A percentile compares a stretch with the other conserved stretches of the same genome.
phyloP scores from a whole-genome alignment of 2,329 filamentous ascomycete genomes.

The Monilinia aucupariae region DNA sequence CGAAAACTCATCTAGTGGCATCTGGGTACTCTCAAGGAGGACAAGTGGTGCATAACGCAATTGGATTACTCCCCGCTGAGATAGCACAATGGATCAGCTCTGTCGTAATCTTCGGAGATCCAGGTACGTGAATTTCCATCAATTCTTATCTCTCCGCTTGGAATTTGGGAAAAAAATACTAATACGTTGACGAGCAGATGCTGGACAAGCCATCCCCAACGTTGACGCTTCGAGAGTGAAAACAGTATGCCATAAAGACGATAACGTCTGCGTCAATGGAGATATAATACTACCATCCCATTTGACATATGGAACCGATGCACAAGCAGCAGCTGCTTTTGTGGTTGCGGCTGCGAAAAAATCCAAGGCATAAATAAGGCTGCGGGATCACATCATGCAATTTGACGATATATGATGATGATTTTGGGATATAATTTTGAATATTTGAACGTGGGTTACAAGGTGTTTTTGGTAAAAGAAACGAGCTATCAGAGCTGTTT shows the following conservation, averaged over 20 bases:
- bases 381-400: background rate
- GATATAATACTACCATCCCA: constrained; percentile 40
- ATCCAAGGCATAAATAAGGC: too few relatives aligned
- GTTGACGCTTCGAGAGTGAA: constrained; percentile 32
- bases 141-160: background rate
- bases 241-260: constrained; percentile 46
- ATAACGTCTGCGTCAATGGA: constrained; percentile 47
- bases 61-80: constrained; percentile 32
- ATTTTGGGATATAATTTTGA: background rate
- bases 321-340: constrained; percentile 38
- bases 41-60: constrained; percentile 41
- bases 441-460: background rate
- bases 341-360: constrained; percentile 18
- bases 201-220: constrained; percentile 24
- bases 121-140: constrained; percentile 29
- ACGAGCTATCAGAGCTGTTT: too few relatives aligned
- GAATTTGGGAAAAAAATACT: background rate
- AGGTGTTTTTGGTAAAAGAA: background rate
- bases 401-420: constrained; percentile 8
- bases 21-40: constrained; percentile 42
- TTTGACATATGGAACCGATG: constrained; percentile 38
- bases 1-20: constrained; percentile 38
- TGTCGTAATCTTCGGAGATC: constrained; percentile 42
- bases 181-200: constrained; percentile 17
- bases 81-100: constrained; percentile 36